phyloP scores from a whole-genome alignment of 768 basidiomycete species.

The Sarcodon aspratus region DNA sequence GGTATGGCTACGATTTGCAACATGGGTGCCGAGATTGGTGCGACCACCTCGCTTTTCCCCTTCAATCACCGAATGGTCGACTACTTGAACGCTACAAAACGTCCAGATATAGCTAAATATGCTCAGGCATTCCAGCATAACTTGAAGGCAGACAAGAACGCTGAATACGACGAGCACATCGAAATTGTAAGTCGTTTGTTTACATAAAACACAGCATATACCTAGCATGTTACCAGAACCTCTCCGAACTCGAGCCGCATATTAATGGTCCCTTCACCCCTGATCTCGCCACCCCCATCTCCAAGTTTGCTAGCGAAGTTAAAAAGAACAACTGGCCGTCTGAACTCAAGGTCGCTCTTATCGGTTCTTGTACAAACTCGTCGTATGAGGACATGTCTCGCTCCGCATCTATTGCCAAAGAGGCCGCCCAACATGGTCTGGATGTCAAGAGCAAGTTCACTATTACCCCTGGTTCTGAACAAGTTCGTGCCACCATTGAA shows the following conservation, averaged over 20 bases:
- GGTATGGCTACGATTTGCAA: conserved; percentile 99
- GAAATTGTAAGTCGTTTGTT: conserved; percentile 59
- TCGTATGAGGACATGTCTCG: conserved; percentile 99
- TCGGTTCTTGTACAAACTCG: conserved; percentile 99
- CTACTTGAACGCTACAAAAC: conserved; percentile 94
- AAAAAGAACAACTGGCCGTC: conserved; percentile 96
- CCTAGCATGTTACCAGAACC: conserved; percentile 44
- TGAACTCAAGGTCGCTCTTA: conserved; percentile 94
- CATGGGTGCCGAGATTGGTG: conserved; percentile 99
- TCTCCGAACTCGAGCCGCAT: conserved; percentile 96
- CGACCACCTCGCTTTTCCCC: conserved; percentile 97
- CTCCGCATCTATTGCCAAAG: conserved; percentile 84
- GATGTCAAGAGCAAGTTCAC: conserved; percentile 90
- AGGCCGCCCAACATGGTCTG: conserved; percentile 83
- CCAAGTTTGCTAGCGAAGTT: conserved; percentile 84
- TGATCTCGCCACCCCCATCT: conserved; percentile 96
- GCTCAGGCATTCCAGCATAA: conserved; percentile 86
- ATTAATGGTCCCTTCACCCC: conserved; percentile 99
- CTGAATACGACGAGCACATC: conserved; percentile 90
- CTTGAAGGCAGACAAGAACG: conserved; percentile 74
- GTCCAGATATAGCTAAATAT: conserved; percentile 77
- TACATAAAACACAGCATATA: neutral
- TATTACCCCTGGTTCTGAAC: conserved; percentile 96
- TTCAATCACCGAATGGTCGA: conserved; percentile 92
- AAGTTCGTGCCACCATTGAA: conserved; percentile 94